Base-by-base conservation (phyloP, 2,329 filamentous ascomycete species). In the Fusarium brevicatenulatum region DNA sequence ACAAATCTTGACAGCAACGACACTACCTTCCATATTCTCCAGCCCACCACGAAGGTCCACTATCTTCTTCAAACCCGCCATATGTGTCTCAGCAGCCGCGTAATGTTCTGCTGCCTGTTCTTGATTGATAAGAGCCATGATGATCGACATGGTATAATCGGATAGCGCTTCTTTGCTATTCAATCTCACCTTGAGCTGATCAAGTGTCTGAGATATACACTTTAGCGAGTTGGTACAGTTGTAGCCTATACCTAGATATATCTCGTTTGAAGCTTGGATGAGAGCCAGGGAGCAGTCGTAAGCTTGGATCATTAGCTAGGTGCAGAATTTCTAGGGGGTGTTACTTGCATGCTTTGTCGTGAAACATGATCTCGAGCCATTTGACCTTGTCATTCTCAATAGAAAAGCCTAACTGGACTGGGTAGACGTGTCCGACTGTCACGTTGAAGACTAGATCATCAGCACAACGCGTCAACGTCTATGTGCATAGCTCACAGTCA, bases 341-440 rank as follows among this genome's bases (percentile, higher is more conserved):
- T 34, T 2, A 25, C 30, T 10, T 47, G 53, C 63, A 58, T 9
- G 25, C 13, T 34, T 63, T 46, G 5, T 42, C 50, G 4, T 19
- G 23, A 23, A 68, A 68, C 63, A 68, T 68, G 1, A 68, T 68
- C 21, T 54, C 32, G 3, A 68, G 63, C 65, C 65, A 68, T 16
- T 60, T 59, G 4, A 18, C 19, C 4, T 47, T 68, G 4, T 68
- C 50, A 8, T 54, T 13, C 1, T 68, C 40, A 4, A 49, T 10
- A 3, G 65, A 25, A 16, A 68, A 68, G 5, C 63, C 63, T 7
- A 68, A 12, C 11, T 62, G 65, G 23, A 42, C 19, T 2, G 65
- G 65, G 19, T 68, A 68, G 10, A 68, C 44, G 5, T 62, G 11
- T 1, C 36, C 46, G 13, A 52, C 44, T 2, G 63, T 68, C 6